A percentile compares a stretch with the other conserved stretches of the same genome.
phyloP scores from a whole-genome alignment of 805 yeast species.

The Osmozyma mogii region DNA sequence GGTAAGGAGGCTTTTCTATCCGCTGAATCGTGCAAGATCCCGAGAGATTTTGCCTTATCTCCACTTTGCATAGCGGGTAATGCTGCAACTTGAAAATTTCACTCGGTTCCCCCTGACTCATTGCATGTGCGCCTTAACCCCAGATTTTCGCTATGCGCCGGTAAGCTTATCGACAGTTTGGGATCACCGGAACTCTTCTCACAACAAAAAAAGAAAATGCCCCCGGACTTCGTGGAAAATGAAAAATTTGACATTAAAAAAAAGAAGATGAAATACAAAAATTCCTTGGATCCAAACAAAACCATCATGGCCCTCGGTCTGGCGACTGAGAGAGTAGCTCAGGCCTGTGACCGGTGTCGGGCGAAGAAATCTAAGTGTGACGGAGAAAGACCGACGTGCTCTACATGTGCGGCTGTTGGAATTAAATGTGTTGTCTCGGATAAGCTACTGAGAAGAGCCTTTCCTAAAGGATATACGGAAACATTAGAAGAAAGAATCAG shows the following conservation, averaged over 20 bases:
- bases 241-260: background rate
- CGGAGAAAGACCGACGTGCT: conserved; percentile 62
- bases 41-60: no score
- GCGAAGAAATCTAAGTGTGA: conserved; percentile 75
- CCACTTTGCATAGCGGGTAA: no score
- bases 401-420: conserved; percentile 78
- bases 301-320: conserved; percentile 66
- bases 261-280: background rate
- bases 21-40: no score
- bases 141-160: no score
- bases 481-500: conserved; percentile 82
- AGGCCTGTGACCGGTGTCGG: conserved; percentile 87
- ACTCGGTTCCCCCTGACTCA: no score
- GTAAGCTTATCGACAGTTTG: no score
- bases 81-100: no score
- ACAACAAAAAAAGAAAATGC: background rate
- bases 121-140: no score
- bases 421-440: conserved; percentile 86
- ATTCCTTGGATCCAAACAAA: conserved; percentile 7
- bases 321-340: conserved; percentile 65
- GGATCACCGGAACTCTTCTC: no score
- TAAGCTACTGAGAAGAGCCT: conserved; percentile 75
- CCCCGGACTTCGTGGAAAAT: background rate
- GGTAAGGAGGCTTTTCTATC: no score
- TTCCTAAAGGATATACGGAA: conserved; percentile 90